Percentiles rank a stretch among this genome's conserved stretches.
Evolutionary conservation across 495 filamentous ascomycete species (phyloP).

Genomic region (Penicillium flavigenum): DNA sequence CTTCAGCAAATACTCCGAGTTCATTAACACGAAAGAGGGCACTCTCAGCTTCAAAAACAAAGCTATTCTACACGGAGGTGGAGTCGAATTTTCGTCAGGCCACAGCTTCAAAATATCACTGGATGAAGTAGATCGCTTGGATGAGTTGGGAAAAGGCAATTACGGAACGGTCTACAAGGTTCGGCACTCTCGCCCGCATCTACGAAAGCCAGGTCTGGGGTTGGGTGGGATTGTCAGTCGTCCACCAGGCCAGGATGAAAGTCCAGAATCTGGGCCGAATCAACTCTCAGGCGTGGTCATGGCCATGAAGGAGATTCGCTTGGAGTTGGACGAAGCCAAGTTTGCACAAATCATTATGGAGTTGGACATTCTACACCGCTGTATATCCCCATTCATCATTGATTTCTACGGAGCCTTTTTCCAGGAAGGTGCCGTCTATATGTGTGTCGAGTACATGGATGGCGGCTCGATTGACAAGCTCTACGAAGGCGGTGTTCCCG

Average conservation of each 20-base stretch:
- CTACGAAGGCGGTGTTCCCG: conserved; percentile 90
- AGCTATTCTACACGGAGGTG: conserved; percentile 79
- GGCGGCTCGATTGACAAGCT: conserved; percentile 98
- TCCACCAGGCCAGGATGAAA: conserved; percentile 32
- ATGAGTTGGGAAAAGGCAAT: conserved; percentile 96
- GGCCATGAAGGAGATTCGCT: conserved; percentile 99
- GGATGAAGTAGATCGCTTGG: conserved; percentile 91
- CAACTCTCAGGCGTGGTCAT: conserved; percentile 72
- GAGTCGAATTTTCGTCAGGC: conserved; percentile 88
- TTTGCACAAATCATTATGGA: conserved; percentile 99
- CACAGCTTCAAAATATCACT: conserved; percentile 91
- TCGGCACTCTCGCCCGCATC: conserved; percentile 74
- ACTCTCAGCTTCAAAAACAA: conserved; percentile 93
- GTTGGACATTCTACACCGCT: conserved; percentile 92
- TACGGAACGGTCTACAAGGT: conserved; percentile 99
- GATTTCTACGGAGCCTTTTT: conserved; percentile 99
- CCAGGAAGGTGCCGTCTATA: conserved; percentile 98
- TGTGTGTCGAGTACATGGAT: conserved; percentile 99
- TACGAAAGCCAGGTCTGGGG: conserved; percentile 77
- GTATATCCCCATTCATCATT: conserved; percentile 91
- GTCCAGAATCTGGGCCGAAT: conserved; percentile 25
- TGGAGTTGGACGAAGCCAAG: conserved; percentile 94
- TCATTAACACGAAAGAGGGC: conserved; percentile 86
- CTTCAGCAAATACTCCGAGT: conserved; percentile 89
- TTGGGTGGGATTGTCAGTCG: conserved; percentile 60